Evolutionary conservation across 1,139 yeast genomes (phyloP), one percentile per base, ranked within the genome.

Genomic region (Protomyces arabidopsidicola): DNA sequence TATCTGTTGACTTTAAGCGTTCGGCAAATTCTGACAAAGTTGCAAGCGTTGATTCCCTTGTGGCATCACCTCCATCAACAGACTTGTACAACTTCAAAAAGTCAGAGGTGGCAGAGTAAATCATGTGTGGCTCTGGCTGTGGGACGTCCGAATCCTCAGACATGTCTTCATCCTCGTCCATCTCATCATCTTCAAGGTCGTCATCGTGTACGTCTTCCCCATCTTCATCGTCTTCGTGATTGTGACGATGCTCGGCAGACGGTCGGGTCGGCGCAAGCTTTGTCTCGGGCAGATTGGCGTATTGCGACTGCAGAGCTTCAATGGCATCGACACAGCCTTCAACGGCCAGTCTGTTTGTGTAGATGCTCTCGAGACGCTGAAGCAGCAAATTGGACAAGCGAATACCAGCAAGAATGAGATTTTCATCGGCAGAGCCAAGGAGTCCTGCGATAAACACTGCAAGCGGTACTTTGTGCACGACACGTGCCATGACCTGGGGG

Each of bases 321-420:
- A 82, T 76, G 70, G 88, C 91, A 18, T 80, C 77, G 10, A 87
- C 75, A 27, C 87, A 75, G 0, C 97, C 97, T 70, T 90, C 95
- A 65, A 88, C 81, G 69, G 82, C 87, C 67, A 90, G 84, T 4
- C 79, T 78, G 0, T 75, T 71, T 12, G 84, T 72, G 62, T 81
- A 84, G 0, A 74, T 67, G 1, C 73, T 74, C 0, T 86, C 82
- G 12, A 81, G 75, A 65, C 79, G 79, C 3, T 73, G 73, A 0
- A 84, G 74, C 61, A 88, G 73, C 2, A 75, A 71, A 27, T 77
- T 75, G 0, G 84, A 78, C 24, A 87, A 74, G 3, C 83, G 77
- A 12, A 55, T 31, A 5, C 62, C 62, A 18, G 53, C 42, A n/a
- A 58, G 45, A 8, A 51, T 55, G 36, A 38, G 16, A 2, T 38